Percentiles rank a stretch among this genome's conserved stretches.
Evolutionary conservation across 129 eudicot genomes (phyloP).

Genomic region (Lactuca sativa): DNA sequence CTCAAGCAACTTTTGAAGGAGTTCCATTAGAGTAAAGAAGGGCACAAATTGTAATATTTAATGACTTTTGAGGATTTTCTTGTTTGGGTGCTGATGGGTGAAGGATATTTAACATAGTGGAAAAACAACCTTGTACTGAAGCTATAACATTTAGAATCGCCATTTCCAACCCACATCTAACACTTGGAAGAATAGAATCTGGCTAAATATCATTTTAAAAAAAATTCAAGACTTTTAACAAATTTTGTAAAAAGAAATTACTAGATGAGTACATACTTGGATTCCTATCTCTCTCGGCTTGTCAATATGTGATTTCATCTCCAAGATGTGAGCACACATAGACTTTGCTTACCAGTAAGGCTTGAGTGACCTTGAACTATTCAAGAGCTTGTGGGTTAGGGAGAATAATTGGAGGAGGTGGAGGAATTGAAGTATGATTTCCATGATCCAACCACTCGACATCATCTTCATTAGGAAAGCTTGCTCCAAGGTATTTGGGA

Average conservation of each 20-base stretch:
- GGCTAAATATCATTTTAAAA: slow-evolving; percentile 52
- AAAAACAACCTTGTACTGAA: slow-evolving; percentile 35
- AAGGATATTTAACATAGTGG: slow-evolving; percentile 63
- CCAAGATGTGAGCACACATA: no score
- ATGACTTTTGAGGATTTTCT: slow-evolving; percentile 36
- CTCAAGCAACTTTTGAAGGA: slow-evolving; percentile 68
- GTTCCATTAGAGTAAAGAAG: slow-evolving; percentile 75
- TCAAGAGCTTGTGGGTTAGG: no score
- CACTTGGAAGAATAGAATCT: slow-evolving; percentile 79
- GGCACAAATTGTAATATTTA: slow-evolving; percentile 66
- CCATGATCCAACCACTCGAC: no score
- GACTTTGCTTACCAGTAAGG: no score
- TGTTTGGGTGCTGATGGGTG: slow-evolving; percentile 30
- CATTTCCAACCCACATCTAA: slow-evolving; percentile 94
- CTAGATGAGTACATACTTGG: slow-evolving; percentile 46
- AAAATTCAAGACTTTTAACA: slow-evolving; percentile 11
- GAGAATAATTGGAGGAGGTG: no score
- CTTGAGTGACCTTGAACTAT: no score
- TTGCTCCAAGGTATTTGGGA: no score
- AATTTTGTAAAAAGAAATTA: not conserved
- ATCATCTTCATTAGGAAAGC: no score
- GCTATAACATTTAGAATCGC: slow-evolving; percentile 81
- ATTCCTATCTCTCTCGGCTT: no score
- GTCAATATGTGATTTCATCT: no score
- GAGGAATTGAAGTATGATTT: no score